A percentile compares a stretch with the other conserved stretches of the same genome.
Evolutionary conservation across 345 rosid species (phyloP).

Genomic region (Camelina hispida): DNA sequence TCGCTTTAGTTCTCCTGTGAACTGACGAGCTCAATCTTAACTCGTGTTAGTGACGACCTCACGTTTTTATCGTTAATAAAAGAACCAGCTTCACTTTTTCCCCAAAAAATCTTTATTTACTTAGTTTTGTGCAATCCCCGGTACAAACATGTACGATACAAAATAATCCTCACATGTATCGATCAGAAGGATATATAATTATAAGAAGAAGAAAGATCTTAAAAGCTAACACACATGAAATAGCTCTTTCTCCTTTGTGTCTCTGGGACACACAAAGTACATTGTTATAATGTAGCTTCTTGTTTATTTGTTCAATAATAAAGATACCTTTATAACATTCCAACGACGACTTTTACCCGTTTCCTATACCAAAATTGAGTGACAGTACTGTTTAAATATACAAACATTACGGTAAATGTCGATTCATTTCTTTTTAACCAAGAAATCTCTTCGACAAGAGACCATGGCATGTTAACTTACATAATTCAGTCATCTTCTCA

Average conservation of each 20-base stretch:
- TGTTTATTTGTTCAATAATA: conserved; percentile 14
- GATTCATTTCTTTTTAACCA: background rate
- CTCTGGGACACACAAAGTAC: conserved; percentile 4
- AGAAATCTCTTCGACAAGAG: background rate
- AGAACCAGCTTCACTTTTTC: no score
- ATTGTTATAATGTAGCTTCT: conserved; percentile 1
- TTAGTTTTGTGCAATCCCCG: no score
- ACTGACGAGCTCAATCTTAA: no score
- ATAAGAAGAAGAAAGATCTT: conserved; percentile 11
- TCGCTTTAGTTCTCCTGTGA: no score
- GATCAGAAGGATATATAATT: conserved; percentile 1
- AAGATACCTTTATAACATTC: conserved; percentile 2
- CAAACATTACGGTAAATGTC: no score
- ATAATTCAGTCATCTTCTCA: background rate
- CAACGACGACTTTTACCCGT: background rate
- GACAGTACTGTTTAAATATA: background rate
- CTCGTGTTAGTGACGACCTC: no score
- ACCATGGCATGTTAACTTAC: background rate
- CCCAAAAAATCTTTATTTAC: no score
- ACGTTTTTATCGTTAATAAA: no score
- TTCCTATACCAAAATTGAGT: conserved; percentile 4
- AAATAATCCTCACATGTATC: conserved; percentile 13
- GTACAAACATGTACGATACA: background rate
- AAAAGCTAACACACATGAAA: background rate
- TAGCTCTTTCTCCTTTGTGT: conserved; percentile 7